A percentile compares a stretch with the other conserved stretches of the same genome.
Evolutionary conservation across 768 basidiomycete genomes (phyloP).

Genomic region (Panus rudis): DNA sequence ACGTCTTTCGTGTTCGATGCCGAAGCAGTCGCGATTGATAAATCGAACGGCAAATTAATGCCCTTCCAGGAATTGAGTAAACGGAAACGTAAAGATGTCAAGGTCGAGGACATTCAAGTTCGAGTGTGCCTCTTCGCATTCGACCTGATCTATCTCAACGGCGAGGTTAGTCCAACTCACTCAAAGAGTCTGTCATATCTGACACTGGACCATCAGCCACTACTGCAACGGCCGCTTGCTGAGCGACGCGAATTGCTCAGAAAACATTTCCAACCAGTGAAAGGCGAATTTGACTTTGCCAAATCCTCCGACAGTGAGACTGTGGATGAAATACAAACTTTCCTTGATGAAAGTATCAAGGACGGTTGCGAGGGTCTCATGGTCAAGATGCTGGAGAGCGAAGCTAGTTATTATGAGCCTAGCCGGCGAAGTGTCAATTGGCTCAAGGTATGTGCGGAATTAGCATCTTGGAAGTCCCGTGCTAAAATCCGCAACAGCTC

Average conservation of each 20-base stretch:
- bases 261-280: conserved; percentile 73
- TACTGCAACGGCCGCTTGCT: conserved; percentile 68
- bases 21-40: conserved; percentile 95
- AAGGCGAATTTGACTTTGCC: conserved; percentile 91
- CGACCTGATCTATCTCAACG: conserved; percentile 93
- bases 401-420: conserved; percentile 92
- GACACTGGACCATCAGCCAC: conserved; percentile 42
- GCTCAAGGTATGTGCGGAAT: conserved; percentile 66
- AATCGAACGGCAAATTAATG: conserved; percentile 75
- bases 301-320: conserved; percentile 85
- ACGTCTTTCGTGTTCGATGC: conserved; percentile 92
- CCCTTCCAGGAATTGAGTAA: conserved; percentile 97
- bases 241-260: conserved; percentile 74
- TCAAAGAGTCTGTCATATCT: not conserved
- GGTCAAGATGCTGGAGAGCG: conserved; percentile 96
- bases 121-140: conserved; percentile 95
- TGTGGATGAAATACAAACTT: conserved; percentile 88
- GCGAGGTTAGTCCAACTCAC: conserved; percentile 60
- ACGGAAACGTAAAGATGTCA: conserved; percentile 96
- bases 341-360: conserved; percentile 94
- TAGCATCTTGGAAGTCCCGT: not conserved
- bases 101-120: conserved; percentile 95
- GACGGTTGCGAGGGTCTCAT: conserved; percentile 98
- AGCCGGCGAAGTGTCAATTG: conserved; percentile 94
- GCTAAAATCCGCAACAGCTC: conserved; percentile 43